Evolutionary conservation across 202 grass and related monocot species (phyloP).

Genomic region (Elaeis oleifera): DNA sequence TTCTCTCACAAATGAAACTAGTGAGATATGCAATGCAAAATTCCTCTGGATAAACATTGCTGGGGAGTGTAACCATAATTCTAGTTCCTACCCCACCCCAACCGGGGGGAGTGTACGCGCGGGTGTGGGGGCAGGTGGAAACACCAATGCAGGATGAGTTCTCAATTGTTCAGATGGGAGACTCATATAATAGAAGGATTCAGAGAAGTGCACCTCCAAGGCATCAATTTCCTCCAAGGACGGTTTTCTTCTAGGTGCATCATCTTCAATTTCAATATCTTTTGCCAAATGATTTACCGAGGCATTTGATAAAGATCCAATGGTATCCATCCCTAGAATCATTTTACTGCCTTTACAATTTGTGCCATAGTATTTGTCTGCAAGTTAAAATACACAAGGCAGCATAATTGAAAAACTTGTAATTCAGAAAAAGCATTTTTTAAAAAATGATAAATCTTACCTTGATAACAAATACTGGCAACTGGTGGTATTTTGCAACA

Average conservation of each 20-base stretch:
- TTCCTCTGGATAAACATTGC: too few species aligned
- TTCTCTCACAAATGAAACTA: too few species aligned
- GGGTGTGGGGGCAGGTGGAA: too few species aligned
- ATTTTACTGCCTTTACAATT: conserved; percentile 94
- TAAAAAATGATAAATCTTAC: conserved; percentile 17
- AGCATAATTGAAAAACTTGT: neutral
- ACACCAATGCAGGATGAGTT: too few species aligned
- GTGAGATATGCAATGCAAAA: too few species aligned
- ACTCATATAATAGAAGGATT: too few species aligned
- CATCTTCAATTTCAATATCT: conserved; percentile 83
- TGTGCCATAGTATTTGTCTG: conserved; percentile 92
- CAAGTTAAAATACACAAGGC: neutral
- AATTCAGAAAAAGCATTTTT: neutral
- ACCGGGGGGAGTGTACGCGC: too few species aligned
- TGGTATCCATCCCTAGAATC: conserved; percentile 59
- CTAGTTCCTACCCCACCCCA: too few species aligned
- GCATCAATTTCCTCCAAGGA: conserved; percentile 95
- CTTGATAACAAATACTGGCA: conserved; percentile 89
- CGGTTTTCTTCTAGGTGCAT: conserved; percentile 82
- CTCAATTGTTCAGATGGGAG: too few species aligned
- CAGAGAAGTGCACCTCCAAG: conserved; percentile 44
- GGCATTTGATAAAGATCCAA: conserved; percentile 25
- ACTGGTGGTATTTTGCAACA: conserved; percentile 69
- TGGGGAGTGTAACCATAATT: too few species aligned
- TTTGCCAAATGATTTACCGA: conserved; percentile 33